These are phyloP conservation scores for Avena insularis DNA, from an alignment of 176 grass and related monocot genomes.

Conservation along the genomic window DNA sequence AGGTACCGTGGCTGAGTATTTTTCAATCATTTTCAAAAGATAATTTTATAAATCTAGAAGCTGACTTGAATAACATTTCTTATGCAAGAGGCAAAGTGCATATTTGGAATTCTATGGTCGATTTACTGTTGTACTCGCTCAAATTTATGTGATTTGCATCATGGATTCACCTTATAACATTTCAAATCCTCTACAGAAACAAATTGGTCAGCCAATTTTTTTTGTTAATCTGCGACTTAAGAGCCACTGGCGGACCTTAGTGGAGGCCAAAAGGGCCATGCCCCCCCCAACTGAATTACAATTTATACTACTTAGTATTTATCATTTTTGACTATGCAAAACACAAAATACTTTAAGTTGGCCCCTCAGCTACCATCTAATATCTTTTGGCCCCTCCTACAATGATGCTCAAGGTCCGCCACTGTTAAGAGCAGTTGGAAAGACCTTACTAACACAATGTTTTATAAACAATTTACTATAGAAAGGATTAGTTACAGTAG, in stretches of 20 bases:
- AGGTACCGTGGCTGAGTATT: constrained; percentile 54
- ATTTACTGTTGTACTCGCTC: constrained; percentile 2
- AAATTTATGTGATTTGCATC: constrained; percentile 29
- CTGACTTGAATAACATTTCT: background rate
- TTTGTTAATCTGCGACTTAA: background rate
- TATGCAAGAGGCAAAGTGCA: constrained; percentile 5
- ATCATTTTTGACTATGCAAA: no score
- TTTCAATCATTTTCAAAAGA: constrained; percentile 21
- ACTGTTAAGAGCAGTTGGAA: background rate
- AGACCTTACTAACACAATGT: background rate
- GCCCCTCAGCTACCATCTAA: no score
- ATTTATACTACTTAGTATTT: no score
- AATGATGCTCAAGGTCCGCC: no score
- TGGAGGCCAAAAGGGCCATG: no score
- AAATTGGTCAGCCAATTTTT: background rate
- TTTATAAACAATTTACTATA: constrained; percentile 17
- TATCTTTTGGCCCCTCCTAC: no score
- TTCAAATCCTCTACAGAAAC: background rate
- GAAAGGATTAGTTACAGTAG: constrained; percentile 4
- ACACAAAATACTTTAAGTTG: no score
- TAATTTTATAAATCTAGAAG: constrained; percentile 17
- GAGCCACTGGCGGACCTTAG: no score
- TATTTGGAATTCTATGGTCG: constrained; percentile 15
- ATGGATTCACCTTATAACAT: constrained; percentile 2
- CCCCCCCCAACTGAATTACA: no score